Percentiles rank a stretch among this genome's conserved stretches.
Conservation (phyloP, 116 monocot species). For the Trichopus zeylanicus region DNA sequence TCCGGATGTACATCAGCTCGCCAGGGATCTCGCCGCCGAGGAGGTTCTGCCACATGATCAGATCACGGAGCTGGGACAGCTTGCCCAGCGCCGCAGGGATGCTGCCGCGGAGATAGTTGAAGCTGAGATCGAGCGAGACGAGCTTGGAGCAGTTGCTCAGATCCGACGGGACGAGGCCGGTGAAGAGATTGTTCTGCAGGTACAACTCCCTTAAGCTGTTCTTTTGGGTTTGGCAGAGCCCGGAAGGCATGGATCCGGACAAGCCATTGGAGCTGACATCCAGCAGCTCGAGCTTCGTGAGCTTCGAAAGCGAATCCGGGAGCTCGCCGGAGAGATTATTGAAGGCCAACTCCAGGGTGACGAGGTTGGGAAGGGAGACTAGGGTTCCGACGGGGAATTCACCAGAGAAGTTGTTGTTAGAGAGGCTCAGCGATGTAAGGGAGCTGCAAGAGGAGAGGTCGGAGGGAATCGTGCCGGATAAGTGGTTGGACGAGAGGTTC, state of each 20-base stretch:
- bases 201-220: constrained; percentile 22
- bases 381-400: constrained; percentile 32
- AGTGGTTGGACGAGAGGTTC: constrained; percentile 52
- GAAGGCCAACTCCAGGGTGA: constrained; percentile 30
- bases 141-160: constrained; percentile 32
- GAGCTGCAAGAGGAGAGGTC: constrained; percentile 31
- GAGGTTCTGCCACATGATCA: constrained; percentile 50
- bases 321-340: constrained; percentile 57
- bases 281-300: constrained; percentile 24
- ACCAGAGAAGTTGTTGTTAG: too few species aligned
- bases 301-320: constrained; percentile 18
- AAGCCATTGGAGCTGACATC: constrained; percentile 42
- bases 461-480: constrained; percentile 28
- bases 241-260: constrained; percentile 16
- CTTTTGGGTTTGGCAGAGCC: constrained; percentile 6
- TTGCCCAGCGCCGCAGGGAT: constrained; percentile 25
- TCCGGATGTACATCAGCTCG: constrained; percentile 13
- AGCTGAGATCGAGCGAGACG: constrained; percentile 41
- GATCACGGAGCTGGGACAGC: constrained; percentile 26
- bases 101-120: constrained; percentile 36
- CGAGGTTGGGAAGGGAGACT: constrained; percentile 20
- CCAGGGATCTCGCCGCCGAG: constrained; percentile 42
- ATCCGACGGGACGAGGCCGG: constrained; percentile 14
- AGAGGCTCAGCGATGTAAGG: constrained; percentile 30
- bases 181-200: constrained; percentile 32